Evolutionary conservation across 495 filamentous ascomycete species (phyloP), one percentile per base, ranked within the genome.

Genomic region (Oidiodendron maius): DNA sequence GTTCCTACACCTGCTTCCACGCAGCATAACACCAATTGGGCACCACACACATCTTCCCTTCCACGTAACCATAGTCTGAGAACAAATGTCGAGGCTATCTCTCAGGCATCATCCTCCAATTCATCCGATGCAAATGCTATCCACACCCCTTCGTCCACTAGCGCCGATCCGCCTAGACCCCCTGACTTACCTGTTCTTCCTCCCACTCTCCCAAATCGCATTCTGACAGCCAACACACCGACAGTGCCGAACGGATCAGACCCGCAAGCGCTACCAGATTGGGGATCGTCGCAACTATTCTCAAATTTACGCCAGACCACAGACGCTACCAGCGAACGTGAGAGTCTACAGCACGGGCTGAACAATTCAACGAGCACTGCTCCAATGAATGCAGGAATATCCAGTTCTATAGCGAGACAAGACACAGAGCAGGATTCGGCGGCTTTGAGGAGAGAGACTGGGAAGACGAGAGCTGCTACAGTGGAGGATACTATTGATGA

Each of bases 401-500:
- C 28, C 13, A 6, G 26, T 30, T 30, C 26, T 30, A 5, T 30
- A 12, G 5, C 26, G 26, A 38, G 10, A 10, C 10, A 17, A 16
- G 4, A 2, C 21, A 11, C 17, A 25, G 41, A 15, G n/a, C 8
- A 18, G 35, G 17, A 38, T 15, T 38, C 35, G 35, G 35, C 4
- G 35, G 9, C 11, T 15, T 25, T 22, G 5, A 46, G 38, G 8
- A 4, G 32, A 40, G 46, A 44, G 20, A 59, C 53, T 25, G 52
- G 50, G 11, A 59, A 56, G 35, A 49, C 32, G 6, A 57, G 41
- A 32, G 47, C 53, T 30, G 50, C 46, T 6, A 57, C 53, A 17
- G 54, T 60, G 13, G 57, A 60, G 37, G 57, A 60, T 40, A 35
- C 37, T 4, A 48, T 40, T 32, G 57, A 60, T 34, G 53, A 56